Evolutionary conservation across 345 rosid genomes (phyloP), one percentile per base, ranked within the genome.

Genomic region (Pelargonium nanum): DNA sequence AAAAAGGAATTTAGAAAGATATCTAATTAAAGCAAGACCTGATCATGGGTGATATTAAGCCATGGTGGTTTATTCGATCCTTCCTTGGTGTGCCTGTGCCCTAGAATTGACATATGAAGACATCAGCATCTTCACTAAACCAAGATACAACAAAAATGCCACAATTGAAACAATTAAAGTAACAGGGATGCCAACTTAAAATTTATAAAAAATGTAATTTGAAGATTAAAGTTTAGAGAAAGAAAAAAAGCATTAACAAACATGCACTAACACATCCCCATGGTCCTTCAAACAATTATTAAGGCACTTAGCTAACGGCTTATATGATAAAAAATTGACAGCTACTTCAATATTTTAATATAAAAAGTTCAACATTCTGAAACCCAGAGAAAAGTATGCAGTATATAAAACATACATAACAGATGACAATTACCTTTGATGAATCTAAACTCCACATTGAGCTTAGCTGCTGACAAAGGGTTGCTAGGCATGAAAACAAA

Each of bases 1-100:
- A 25, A 44, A 45, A n/a, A 22, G 54, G 53, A 16, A 19, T 50
- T 22, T 62, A 6, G 25, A 13, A 20, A 20, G 19, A 24, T 16
- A 55, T 53, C 56, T 23, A 21, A 22, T 5, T 19, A 55, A 19
- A 13, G 28, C 22, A 22, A 52, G 59, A 91, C 96, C 93, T 87
- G 94, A 69, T 63, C 71, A 58, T 77, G 80, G 26, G 85, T 78
- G 44, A 93, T 83, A 79, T 89, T 89, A 69, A 93, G 91, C 99
- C 83, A 77, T 20, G 96, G 86, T 51, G 94, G 91, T 80, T 87
- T 85, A 28, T 80, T 78, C 30, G 96, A 83, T 72, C 82, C 93
- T 76, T 85, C 87, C 71, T 85, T 89, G 2, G 95, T 89, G 65
- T 80, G 68, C 67, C 74, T 92, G 62, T 85, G 85, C 72, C 83